Evolutionary conservation across 2,329 filamentous ascomycete genomes (phyloP), one percentile per base, ranked within the genome.

Genomic region (Phyllosticta citrichinensis): DNA sequence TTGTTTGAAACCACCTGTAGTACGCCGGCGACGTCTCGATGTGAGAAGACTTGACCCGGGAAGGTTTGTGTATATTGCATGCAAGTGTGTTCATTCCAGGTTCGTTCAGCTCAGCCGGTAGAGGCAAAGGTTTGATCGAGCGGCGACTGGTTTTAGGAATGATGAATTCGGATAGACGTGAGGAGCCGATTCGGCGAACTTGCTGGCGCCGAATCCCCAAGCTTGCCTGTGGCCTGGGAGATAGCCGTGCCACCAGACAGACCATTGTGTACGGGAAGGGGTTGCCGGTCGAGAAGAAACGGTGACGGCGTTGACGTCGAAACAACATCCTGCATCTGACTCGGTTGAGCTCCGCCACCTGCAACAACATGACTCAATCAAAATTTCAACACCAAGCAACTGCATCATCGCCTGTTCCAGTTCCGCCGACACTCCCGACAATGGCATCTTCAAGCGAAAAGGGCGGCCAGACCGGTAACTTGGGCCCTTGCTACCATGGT

Each of bases 141-240:
- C 6, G 14, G 40, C 40, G 40, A 3, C n/a, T 47, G 40, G 14
- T 47, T 47, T 47, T n/a, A 8, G 40, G 40, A n/a, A 47, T n/a
- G 12, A 47, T 47, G 40, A n/a, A 47, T 47, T 47, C 14, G n/a
- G 40, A 47, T 3, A 47, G 40, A 2, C 2, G 22, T 22, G 22
- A 22, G 22, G 17, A 5, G 40, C 17, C 2, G 14, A 47, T n/a
- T 47, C 12, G 6, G n/a, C n/a, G 40, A n/a, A n/a, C 17, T n/a
- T n/a, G 40, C n/a, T n/a, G 40, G 6, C 40, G n/a, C n/a, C 14
- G 6, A n/a, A 5, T 17, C 6, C 3, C 8, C 12, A 47, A 1
- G 17, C 40, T n/a, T 47, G 4, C n/a, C 52, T 50, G 69, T 68
- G 10, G 71, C 71, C 22, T 71, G 70, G 5, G 69, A 54, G 27